These are phyloP conservation scores for Colletotrichum echinochloae DNA, from an alignment of 2,329 filamentous ascomycete genomes.

Conservation along the genomic window DNA sequence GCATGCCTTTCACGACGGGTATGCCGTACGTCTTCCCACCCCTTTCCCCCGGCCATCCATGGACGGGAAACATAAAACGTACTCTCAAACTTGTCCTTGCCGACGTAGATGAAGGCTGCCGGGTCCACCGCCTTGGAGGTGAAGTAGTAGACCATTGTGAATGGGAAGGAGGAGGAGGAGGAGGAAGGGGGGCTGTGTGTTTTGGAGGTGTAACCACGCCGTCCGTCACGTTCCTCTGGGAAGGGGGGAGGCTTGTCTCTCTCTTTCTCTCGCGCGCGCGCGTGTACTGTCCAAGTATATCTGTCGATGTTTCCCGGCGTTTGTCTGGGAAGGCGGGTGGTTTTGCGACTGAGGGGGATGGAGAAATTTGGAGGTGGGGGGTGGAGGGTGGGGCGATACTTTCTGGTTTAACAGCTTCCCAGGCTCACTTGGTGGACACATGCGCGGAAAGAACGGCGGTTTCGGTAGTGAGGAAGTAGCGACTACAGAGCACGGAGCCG, in stretches of 20 bases:
- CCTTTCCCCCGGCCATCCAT: slow-evolving; percentile 25
- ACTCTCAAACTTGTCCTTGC: slow-evolving; percentile 99
- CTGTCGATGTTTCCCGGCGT: too few species aligned
- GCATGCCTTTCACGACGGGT: background rate
- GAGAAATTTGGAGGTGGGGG: slow-evolving; percentile 40
- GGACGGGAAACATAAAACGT: slow-evolving; percentile 50
- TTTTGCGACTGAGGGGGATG: slow-evolving; percentile 7
- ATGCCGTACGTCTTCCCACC: background rate
- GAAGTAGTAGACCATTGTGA: slow-evolving; percentile 92
- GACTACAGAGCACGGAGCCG: background rate
- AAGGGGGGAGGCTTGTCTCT: too few species aligned
- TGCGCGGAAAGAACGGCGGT: fast-evolving
- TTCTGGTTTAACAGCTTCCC: background rate
- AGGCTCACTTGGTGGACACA: fast-evolving
- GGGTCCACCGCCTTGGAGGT: slow-evolving; percentile 87
- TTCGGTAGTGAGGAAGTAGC: background rate
- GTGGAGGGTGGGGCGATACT: background rate
- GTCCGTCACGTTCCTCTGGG: background rate
- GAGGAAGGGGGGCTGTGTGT: background rate
- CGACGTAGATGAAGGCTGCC: slow-evolving; percentile 90
- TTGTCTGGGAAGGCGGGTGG: too few species aligned
- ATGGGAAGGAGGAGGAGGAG: background rate
- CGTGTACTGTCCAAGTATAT: background rate
- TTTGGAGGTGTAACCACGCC: too few species aligned
- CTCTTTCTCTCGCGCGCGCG: background rate